These are phyloP conservation scores for Annulohypoxylon maeteangense DNA, from an alignment of 495 filamentous ascomycete species.

Conservation along the genomic window DNA sequence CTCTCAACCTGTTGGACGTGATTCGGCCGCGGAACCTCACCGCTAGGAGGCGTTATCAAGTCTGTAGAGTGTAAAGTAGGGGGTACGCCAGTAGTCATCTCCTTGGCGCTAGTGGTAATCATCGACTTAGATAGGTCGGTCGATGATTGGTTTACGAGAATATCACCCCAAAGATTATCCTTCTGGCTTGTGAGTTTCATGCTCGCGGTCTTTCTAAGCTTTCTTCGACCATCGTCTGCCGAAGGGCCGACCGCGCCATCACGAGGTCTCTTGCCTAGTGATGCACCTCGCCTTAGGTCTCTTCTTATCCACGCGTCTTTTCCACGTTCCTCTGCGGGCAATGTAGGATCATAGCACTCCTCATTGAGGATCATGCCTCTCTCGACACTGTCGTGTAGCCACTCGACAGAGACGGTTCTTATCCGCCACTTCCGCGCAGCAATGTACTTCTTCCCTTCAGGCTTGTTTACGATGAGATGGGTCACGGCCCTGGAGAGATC, in stretches of 20 bases:
- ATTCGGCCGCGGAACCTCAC: slow-evolving; percentile 19
- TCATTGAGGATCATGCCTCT: slow-evolving; percentile 96
- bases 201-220: slow-evolving; percentile 83
- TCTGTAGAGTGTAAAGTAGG: slow-evolving; percentile 4
- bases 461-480: slow-evolving; percentile 81
- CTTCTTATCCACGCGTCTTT: slow-evolving; percentile 78
- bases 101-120: not conserved
- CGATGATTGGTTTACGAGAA: slow-evolving; percentile 65
- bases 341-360: slow-evolving; percentile 76
- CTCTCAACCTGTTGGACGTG: slow-evolving; percentile 19
- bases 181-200: slow-evolving; percentile 81
- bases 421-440: slow-evolving; percentile 84
- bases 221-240: slow-evolving; percentile 65
- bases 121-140: slow-evolving; percentile 30
- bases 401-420: slow-evolving; percentile 80
- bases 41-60: not conserved
- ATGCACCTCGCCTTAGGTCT: slow-evolving; percentile 50
- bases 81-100: slow-evolving; percentile 21
- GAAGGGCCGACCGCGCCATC: slow-evolving; percentile 38
- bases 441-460: slow-evolving; percentile 87
- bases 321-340: slow-evolving; percentile 76
- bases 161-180: slow-evolving; percentile 86
- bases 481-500: slow-evolving; percentile 88
- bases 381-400: slow-evolving; percentile 85
- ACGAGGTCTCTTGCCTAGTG: slow-evolving; percentile 53